A percentile compares a stretch with the other conserved stretches of the same genome.
These are phyloP conservation scores for Aspergillus sclerotialis DNA, from an alignment of 2,329 filamentous ascomycete species.

Conservation along the genomic window DNA sequence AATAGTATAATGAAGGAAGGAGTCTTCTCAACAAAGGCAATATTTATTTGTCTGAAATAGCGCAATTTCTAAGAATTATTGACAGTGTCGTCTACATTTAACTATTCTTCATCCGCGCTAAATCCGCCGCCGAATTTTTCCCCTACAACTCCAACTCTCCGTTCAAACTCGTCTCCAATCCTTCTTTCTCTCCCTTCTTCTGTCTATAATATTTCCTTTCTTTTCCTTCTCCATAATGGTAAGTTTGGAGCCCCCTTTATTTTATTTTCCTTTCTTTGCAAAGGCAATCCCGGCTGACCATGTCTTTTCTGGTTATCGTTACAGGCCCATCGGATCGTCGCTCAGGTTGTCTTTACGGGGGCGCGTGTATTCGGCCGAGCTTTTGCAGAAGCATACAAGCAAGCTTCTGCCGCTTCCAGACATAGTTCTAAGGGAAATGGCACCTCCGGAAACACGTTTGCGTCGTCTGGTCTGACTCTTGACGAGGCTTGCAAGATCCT, in stretches of 20 bases:
- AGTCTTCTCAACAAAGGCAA: too few species aligned
- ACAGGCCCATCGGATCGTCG: slow-evolving; percentile 93
- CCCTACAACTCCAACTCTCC: slow-evolving; percentile 2
- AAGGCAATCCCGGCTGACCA: slow-evolving; percentile 4
- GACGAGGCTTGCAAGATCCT: slow-evolving; percentile 97
- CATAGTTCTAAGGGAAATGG: slow-evolving; percentile 63
- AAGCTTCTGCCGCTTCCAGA: slow-evolving; percentile 79
- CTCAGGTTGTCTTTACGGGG: slow-evolving; percentile 85
- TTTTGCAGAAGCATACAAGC: slow-evolving; percentile 89
- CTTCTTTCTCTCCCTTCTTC: neutral
- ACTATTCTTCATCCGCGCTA: too few species aligned
- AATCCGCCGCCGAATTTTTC: slow-evolving; percentile 17
- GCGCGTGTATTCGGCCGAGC: slow-evolving; percentile 86
- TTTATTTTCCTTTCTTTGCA: too few species aligned
- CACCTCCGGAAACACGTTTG: slow-evolving; percentile 46
- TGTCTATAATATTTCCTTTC: slow-evolving; percentile 1
- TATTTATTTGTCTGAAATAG: too few species aligned
- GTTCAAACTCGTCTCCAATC: slow-evolving; percentile 7
- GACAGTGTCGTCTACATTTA: neutral
- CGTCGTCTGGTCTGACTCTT: slow-evolving; percentile 72
- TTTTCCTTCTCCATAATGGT: slow-evolving; percentile 1
- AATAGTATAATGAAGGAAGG: too few species aligned
- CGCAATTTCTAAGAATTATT: too few species aligned
- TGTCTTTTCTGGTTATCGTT: slow-evolving; percentile 5
- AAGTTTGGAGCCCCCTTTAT: neutral